These are phyloP conservation scores for Lactuca saligna DNA, from an alignment of 129 eudicot genomes.

Conservation along the genomic window DNA sequence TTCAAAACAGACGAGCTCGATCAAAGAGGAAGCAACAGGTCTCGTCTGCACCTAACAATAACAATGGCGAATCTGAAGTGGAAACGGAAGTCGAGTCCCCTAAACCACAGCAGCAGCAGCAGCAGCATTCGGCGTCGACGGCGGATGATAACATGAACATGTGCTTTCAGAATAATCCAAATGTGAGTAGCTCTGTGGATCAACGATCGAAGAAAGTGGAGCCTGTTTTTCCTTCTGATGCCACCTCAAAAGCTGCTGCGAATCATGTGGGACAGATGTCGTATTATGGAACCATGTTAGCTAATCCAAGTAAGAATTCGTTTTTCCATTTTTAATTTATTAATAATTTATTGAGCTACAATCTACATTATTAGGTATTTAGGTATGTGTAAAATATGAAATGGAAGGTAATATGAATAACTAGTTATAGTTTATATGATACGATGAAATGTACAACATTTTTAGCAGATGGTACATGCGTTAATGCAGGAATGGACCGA, in stretches of 20 bases:
- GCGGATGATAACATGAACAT: conserved; percentile 54
- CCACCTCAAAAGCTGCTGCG: conserved; percentile 52
- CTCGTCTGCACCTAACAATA: conserved; percentile 59
- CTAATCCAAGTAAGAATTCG: conserved; percentile 60
- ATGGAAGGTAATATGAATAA: too few species aligned
- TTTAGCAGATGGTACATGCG: conserved; percentile 27
- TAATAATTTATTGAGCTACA: too few species aligned
- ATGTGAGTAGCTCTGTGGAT: conserved; percentile 49
- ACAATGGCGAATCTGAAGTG: conserved; percentile 86
- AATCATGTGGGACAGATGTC: conserved; percentile 63
- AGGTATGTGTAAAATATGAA: too few species aligned
- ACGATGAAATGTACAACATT: conserved; percentile 12
- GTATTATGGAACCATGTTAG: conserved; percentile 70
- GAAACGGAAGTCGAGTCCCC: conserved; percentile 92
- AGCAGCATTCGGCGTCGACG: conserved; percentile 43
- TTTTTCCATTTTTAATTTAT: too few species aligned
- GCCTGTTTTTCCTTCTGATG: conserved; percentile 59
- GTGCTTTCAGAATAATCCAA: conserved; percentile 62
- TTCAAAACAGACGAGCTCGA: conserved; percentile 89
- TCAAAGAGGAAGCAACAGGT: conserved; percentile 88
- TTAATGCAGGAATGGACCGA: conserved; percentile 80
- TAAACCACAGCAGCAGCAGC: conserved; percentile 44
- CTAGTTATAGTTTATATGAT: not conserved
- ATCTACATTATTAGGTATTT: too few species aligned
- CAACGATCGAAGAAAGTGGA: conserved; percentile 59